Conservation (phyloP, 108 stramenopile species). For the Stephanodiscus minutulus region DNA sequence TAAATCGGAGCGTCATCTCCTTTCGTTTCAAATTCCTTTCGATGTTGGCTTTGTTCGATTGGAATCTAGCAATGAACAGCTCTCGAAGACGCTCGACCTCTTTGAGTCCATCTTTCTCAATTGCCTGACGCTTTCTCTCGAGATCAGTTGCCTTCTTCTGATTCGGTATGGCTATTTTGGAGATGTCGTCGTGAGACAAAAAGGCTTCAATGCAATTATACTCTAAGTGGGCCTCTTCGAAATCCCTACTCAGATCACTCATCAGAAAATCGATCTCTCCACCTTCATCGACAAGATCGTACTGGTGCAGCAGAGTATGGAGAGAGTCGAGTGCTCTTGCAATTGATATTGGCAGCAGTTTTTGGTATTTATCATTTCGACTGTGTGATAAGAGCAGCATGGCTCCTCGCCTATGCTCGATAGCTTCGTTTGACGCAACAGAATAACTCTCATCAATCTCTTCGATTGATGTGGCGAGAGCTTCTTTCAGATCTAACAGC, state of each 20-base stretch:
- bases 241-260: slow-evolving; percentile 12
- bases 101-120: slow-evolving; percentile 5
- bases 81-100: slow-evolving; percentile 12
- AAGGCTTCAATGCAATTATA: not conserved
- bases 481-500: slow-evolving; percentile 19
- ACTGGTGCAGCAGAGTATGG: slow-evolving; percentile 6
- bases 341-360: not conserved
- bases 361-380: not conserved
- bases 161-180: not conserved
- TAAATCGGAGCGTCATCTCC: slow-evolving; percentile 9
- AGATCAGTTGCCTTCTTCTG: not conserved
- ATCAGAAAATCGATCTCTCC: slow-evolving; percentile 16
- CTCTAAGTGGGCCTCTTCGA: slow-evolving; percentile 10
- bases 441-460: slow-evolving; percentile 10
- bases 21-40: slow-evolving; percentile 2
- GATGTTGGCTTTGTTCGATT: slow-evolving; percentile 3
- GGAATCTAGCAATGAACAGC: not conserved
- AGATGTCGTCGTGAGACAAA: not conserved
- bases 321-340: slow-evolving; percentile 12
- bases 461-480: slow-evolving; percentile 2
- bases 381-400: slow-evolving; percentile 1
- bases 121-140: slow-evolving; percentile 8
- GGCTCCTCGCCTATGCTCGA: slow-evolving; percentile 2
- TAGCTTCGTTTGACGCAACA: not conserved
- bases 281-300: slow-evolving; percentile 6